Conservation (phyloP, 2,329 filamentous ascomycete species). For the Calonectria pteridis region DNA sequence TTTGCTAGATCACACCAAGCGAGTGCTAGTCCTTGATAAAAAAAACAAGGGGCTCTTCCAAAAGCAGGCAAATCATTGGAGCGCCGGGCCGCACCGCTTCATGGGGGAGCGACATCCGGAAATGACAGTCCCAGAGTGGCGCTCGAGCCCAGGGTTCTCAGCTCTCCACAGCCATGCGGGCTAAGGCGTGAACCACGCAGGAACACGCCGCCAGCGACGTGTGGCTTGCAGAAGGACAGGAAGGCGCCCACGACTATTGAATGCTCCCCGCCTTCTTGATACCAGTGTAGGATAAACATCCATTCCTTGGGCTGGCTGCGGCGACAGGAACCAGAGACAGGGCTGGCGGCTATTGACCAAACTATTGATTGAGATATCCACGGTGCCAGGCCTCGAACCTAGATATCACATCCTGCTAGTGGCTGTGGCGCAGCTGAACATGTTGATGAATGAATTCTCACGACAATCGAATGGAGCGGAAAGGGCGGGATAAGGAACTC, state of each 20-base stretch:
- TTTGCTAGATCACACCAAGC: neutral
- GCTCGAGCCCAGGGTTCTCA: neutral
- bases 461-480: neutral
- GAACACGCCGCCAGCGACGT: neutral
- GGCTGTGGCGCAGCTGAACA: neutral
- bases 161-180: neutral
- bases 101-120: neutral
- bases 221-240: neutral
- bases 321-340: neutral
- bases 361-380: neutral
- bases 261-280: neutral
- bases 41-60: neutral
- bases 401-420: neutral
- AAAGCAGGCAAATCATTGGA: neutral
- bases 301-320: neutral
- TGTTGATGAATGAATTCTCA: neutral
- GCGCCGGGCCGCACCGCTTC: neutral
- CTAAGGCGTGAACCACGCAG: neutral
- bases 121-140: neutral
- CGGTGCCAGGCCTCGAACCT: neutral
- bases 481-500: neutral
- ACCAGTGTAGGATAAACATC: neutral
- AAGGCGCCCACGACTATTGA: neutral
- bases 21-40: neutral
- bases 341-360: neutral